Base-by-base conservation (phyloP, 2,329 filamentous ascomycete species). In the Cercospora zeina region DNA sequence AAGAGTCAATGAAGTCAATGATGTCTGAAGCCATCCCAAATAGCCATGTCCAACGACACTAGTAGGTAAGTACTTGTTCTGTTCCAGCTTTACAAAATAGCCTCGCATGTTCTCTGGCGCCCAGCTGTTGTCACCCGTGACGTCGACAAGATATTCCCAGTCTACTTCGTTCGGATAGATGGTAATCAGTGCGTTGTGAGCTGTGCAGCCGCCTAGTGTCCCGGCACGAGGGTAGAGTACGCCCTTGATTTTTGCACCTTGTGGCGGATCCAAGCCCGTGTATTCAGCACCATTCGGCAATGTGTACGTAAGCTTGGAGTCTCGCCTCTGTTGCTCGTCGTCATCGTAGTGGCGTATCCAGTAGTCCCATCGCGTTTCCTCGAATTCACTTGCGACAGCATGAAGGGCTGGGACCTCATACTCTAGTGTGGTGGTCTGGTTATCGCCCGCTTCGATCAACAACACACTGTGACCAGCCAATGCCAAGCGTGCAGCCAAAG, bases 71-170 rank as follows among this genome's bases (percentile, higher is more conserved):
- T 66, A 67, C 8, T 82, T 82, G 59, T 79, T 76, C 36, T 65
- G 62, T 72, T 88, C 85, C 54, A 87, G 68, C 64, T 77, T 78
- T 49, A 75, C 69, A 58, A 83, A 85, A 74, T 86, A 84, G 60
- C 79, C 74, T 63, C 83, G 77, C 85, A 88, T 87, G 62, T 83
- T 85, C 1, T 75, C 74, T 0, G 85, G 75, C 0, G 77, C 74
- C 86, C 86, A 89, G 0, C 83, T 83, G 1, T 73, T 67, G 67
- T 89, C 86, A 3, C 85, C 85, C 1, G 86, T 89, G 30, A 87
- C 69, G 11, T 74, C 73, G 3, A 80, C 81, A 59, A 89, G 82
- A 67, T 82, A 74, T 50, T 85, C 77, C 74, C 83, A 89, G 72
- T 89, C 87, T 30, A 79, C 81, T 51, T 82, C 78, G 61, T 84